phyloP scores from a whole-genome alignment of 192 early-diverging fungal genomes.

The Coemansia sp. region DNA sequence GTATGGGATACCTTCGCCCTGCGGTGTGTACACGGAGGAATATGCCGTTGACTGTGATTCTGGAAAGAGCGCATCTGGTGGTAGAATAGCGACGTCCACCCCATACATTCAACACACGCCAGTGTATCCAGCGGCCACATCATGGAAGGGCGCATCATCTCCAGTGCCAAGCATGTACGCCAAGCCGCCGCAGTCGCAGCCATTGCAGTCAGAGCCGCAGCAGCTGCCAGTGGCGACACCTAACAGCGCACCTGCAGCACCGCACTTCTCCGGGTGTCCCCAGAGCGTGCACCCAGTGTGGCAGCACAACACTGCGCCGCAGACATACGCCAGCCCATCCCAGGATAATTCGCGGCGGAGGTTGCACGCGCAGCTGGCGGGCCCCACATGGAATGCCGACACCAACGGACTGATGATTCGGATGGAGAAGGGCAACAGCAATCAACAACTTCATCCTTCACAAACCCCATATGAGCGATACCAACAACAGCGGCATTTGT shows the following conservation, averaged over 20 bases:
- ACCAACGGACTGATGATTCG: constrained; percentile 16
- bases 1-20: constrained; percentile 3
- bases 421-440: background rate
- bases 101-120: background rate
- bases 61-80: background rate
- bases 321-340: constrained; percentile 5
- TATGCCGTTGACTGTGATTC: background rate
- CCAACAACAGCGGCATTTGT: constrained; percentile 3
- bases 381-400: constrained; percentile 7
- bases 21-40: background rate
- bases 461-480: constrained; percentile 3
- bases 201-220: constrained; percentile 3
- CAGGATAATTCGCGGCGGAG: constrained; percentile 2
- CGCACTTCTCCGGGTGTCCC: no score
- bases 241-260: background rate
- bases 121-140: background rate
- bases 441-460: background rate
- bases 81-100: background rate
- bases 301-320: constrained; percentile 44
- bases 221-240: background rate
- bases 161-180: background rate
- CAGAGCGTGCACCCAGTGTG: constrained; percentile 24
- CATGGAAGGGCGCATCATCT: background rate
- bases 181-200: background rate
- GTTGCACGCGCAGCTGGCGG: constrained; percentile 1